Percentiles rank a stretch among this genome's conserved stretches.
These are phyloP conservation scores for Rhizoclosmatium globosum DNA, from an alignment of 192 early-diverging fungal genomes.

Conservation along the genomic window DNA sequence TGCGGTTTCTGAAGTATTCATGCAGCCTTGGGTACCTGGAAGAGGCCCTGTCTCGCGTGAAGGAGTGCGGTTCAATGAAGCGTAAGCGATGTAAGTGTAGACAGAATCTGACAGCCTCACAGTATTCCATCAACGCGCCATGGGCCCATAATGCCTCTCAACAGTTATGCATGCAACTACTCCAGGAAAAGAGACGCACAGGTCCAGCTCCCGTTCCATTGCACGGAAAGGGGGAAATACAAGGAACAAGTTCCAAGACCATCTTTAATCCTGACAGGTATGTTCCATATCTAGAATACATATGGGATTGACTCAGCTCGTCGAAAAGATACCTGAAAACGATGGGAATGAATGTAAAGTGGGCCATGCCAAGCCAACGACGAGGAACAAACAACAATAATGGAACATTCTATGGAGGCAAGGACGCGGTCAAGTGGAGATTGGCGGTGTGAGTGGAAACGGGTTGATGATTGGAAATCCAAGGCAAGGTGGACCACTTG, in stretches of 20 bases:
- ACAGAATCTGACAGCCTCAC: too few relatives aligned
- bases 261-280: constrained; percentile 53
- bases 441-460: constrained; percentile 4
- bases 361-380: constrained; percentile 10
- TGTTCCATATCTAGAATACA: background rate
- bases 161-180: background rate
- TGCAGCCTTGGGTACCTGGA: constrained; percentile 44
- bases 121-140: too few relatives aligned
- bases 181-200: background rate
- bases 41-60: constrained; percentile 24
- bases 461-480: background rate
- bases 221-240: constrained; percentile 12
- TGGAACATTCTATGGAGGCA: background rate
- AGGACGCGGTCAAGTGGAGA: constrained; percentile 16
- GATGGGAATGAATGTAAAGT: constrained; percentile 52
- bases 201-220: constrained; percentile 19
- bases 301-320: background rate
- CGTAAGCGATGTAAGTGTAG: constrained; percentile 29
- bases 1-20: background rate
- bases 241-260: constrained; percentile 38
- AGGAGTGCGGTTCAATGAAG: constrained; percentile 59
- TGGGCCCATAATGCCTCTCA: background rate
- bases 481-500: background rate
- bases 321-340: constrained; percentile 48
- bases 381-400: background rate